Conservation (phyloP, 441 rosid species). For the Aleurites moluccanus region DNA sequence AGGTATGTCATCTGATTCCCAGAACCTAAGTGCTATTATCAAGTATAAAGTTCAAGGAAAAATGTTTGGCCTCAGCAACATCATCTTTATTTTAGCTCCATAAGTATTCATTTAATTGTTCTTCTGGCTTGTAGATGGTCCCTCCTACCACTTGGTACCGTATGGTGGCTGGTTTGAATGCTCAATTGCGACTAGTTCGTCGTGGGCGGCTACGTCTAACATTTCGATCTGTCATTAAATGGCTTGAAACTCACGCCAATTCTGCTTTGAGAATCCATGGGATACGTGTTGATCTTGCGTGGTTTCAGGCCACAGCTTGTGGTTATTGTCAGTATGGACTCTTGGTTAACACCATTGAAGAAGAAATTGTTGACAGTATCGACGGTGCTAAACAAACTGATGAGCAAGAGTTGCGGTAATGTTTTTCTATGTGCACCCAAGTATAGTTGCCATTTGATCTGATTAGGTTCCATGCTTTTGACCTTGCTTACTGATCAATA, state of each 20-base stretch:
- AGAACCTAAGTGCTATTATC: neutral
- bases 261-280: conserved; percentile 76
- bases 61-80: conserved; percentile 2
- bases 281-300: conserved; percentile 74
- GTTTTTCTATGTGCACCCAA: conserved; percentile 12
- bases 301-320: conserved; percentile 82
- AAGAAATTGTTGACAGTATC: conserved; percentile 44
- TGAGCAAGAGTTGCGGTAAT: conserved; percentile 48
- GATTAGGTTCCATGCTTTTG: neutral
- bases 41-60: neutral
- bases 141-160: conserved; percentile 96
- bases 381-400: conserved; percentile 43
- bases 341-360: conserved; percentile 62
- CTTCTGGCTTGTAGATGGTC: conserved; percentile 53
- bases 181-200: conserved; percentile 88
- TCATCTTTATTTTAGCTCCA: conserved; percentile 24
- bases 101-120: conserved; percentile 21
- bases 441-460: conserved; percentile 7
- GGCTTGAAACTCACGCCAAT: conserved; percentile 97
- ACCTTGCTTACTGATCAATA: neutral
- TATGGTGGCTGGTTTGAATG: conserved; percentile 97
- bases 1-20: conserved; percentile 53
- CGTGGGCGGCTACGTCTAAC: conserved; percentile 77
- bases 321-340: conserved; percentile 93
- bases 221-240: conserved; percentile 65